Base-by-base conservation (phyloP, 768 basidiomycete genomes). In the Psilocybe subaeruginosa region DNA sequence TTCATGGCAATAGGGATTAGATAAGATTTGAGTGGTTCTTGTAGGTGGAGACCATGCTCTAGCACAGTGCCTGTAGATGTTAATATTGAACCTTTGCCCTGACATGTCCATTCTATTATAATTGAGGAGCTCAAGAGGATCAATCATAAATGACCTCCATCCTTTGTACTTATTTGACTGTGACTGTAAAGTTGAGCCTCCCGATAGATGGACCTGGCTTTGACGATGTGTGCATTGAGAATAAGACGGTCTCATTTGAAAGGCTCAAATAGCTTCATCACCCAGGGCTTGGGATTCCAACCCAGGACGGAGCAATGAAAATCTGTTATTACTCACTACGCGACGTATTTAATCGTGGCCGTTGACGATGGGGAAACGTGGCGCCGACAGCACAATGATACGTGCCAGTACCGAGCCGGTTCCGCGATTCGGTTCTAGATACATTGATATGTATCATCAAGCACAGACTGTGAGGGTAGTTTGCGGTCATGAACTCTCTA, bases 1-100 rank as follows among this genome's bases (percentile, higher is more conserved):
- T 62, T 62, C 61, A 58, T 62, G 27, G 29, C 41, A 6, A 49
- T 35, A 45, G 33, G 14, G 29, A 41, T 27, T 3, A 39, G 14
- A 39, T 39, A 8, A 3, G 37, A 39, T 14, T 14, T 39, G 8
- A 39, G 37, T 39, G 37, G 37, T 39, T 39, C 41, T 43, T n/a
- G 8, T 14, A 4, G 14, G n/a, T 43, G 14, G 41, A 11, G 41
- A 43, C 7, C 41, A 43, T n/a, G 41, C 5, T 43, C 4, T 12
- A 5, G n/a, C 41, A 16, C 6, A 43, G 11, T 3, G 14, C 3
- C 41, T 43, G 11, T 35, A 35, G 7, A 35, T 3, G 11, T 35
- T 35, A 11, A 35, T 23, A 35, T 35, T 35, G 11, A 1, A 35
- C 6, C 7, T 11, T 35, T 11, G 33, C 3, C 7, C 0, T 23